Conservation (phyloP, 1,284 basidiomycete genomes). For the Volvariella surrecta region DNA sequence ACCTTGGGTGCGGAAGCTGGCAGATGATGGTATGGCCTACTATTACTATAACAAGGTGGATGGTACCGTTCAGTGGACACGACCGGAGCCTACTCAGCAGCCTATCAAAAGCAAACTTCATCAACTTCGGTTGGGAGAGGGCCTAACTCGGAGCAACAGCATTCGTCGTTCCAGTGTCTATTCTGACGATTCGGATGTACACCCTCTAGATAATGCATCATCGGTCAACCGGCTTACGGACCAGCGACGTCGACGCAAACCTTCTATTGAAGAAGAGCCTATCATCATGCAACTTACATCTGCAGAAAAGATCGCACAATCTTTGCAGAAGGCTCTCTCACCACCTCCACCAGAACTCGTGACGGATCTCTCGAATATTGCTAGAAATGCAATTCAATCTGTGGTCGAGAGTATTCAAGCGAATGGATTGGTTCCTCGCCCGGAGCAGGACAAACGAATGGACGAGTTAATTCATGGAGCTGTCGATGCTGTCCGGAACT, state of each 20-base stretch:
- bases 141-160: conserved; percentile 24
- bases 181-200: conserved; percentile 71
- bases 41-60: conserved; percentile 74
- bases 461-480: conserved; percentile 55
- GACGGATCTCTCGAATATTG: conserved; percentile 47
- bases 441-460: conserved; percentile 49
- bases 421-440: conserved; percentile 30
- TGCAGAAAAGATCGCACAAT: conserved; percentile 57
- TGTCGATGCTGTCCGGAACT: conserved; percentile 65
- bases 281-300: conserved; percentile 43
- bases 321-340: conserved; percentile 53
- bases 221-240: conserved; percentile 10
- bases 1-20: conserved; percentile 72
- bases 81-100: conserved; percentile 32
- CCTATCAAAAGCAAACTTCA: conserved; percentile 14
- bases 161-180: conserved; percentile 50
- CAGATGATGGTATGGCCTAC: conserved; percentile 79
- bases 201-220: conserved; percentile 36
- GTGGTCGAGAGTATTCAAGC: conserved; percentile 55
- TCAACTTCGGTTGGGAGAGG: conserved; percentile 21
- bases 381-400: conserved; percentile 51
- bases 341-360: conserved; percentile 50
- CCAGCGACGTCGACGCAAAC: conserved; percentile 16
- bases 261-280: conserved; percentile 12
- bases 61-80: conserved; percentile 61